phyloP scores from a whole-genome alignment of 805 yeast genomes.

The Ogataea neopini region DNA sequence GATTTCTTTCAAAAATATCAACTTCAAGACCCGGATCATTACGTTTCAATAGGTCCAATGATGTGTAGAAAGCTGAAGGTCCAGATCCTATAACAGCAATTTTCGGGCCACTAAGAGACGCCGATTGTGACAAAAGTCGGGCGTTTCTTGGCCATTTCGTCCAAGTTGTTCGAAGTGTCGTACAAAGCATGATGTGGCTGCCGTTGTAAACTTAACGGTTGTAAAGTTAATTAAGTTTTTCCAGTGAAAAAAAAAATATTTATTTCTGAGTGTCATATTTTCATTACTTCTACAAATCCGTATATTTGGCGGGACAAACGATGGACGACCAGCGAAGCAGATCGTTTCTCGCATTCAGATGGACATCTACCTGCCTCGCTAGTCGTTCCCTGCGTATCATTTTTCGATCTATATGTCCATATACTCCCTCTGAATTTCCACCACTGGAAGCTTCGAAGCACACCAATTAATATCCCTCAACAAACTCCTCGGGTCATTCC shows the following conservation, averaged over 20 bases:
- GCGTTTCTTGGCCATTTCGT: not conserved
- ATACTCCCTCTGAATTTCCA: constrained; percentile 27
- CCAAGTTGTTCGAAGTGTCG: not conserved
- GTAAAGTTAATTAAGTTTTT: too few relatives aligned
- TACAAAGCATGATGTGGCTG: too few relatives aligned
- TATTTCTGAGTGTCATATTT: too few relatives aligned
- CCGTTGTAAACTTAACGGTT: too few relatives aligned
- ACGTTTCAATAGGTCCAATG: constrained; percentile 61
- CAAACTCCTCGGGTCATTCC: constrained; percentile 66
- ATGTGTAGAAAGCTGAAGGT: constrained; percentile 94
- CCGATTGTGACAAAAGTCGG: not conserved
- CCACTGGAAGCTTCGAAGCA: constrained; percentile 40
- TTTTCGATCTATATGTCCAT: constrained; percentile 14
- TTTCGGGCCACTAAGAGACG: constrained; percentile 23
- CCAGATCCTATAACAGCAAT: constrained; percentile 92
- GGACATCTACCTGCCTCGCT: too few relatives aligned
- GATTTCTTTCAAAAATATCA: constrained; percentile 80
- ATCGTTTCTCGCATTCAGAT: too few relatives aligned
- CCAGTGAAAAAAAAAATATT: not conserved
- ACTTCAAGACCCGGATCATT: constrained; percentile 37
- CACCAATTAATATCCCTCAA: constrained; percentile 90
- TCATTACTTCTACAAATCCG: too few relatives aligned
- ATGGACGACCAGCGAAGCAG: too few relatives aligned
- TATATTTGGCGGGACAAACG: too few relatives aligned
- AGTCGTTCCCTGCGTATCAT: too few relatives aligned